Evolutionary conservation across 495 filamentous ascomycete species (phyloP), one percentile per base, ranked within the genome.

Genomic region (Lindgomyces ingoldianus): DNA sequence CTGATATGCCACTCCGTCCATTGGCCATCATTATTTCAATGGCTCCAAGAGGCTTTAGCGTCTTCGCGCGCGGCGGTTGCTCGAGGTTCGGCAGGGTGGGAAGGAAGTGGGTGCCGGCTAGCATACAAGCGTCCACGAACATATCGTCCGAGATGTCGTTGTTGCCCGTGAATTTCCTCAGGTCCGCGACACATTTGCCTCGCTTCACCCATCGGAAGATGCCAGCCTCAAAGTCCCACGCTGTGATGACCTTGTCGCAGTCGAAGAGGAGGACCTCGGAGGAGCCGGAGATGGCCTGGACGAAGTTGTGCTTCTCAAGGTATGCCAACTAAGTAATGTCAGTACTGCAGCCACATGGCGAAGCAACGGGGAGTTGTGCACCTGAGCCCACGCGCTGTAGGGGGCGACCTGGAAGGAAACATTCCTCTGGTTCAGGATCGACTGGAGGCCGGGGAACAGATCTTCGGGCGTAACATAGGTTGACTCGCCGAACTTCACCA

Each of bases 181-280:
- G 78, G 45, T 87, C 84, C 64, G 84, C 85, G 53, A 91, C 82
- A 58, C 91, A 84, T 36, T 79, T 81, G 46, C 84, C 84, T 74
- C 88, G 90, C 44, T 83, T 86, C 48, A 97, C 79, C 77, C 87
- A 93, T 44, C 74, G 79, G 68, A 96, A 90, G 4, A 78, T 80
- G 27, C 81, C 79, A 0, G n/a, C 19, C 42, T 67, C 57, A 19
- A 86, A 85, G 60, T 96, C 87, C 58, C 96, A 85, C 29, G 81
- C 82, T 25, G 87, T 89, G 69, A 98, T 91, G 57, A 96, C 77
- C 72, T 90, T 91, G 29, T 91, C 87, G 50, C 93, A 83, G 33
- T 91, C 90, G 69, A 93, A 98, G 25, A 96, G 80, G 62, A 99
- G 84, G 18, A 91, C 78, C 74, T 97, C 93, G n/a, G 91, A 85